These are phyloP conservation scores for Geranium rotundifolium DNA, from an alignment of 345 rosid species.

Conservation along the genomic window DNA sequence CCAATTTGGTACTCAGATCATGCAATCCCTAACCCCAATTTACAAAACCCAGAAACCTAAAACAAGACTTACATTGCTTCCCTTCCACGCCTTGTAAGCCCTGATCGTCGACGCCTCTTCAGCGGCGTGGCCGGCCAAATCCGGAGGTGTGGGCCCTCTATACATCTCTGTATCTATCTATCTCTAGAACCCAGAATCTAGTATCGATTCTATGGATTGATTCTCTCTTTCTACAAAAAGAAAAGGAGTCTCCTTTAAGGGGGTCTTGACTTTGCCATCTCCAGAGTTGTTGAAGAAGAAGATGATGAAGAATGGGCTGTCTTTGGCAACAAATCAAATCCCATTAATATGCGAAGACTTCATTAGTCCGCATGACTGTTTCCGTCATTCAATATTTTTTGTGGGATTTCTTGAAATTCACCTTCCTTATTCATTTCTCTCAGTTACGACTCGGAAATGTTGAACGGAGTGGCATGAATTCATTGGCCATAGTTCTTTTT, in stretches of 20 bases:
- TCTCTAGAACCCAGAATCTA: not conserved
- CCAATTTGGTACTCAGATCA: too few species aligned
- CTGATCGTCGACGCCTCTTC: slow-evolving; percentile 28
- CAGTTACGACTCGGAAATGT: too few species aligned
- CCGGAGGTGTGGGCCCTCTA: slow-evolving; percentile 26
- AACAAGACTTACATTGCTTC: slow-evolving; percentile 51
- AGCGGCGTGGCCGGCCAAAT: slow-evolving; percentile 19
- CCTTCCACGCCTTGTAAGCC: slow-evolving; percentile 72
- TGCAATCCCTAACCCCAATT: not conserved
- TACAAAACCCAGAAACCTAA: not conserved
- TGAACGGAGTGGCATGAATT: too few species aligned
- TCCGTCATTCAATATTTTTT: too few species aligned
- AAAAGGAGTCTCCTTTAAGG: slow-evolving; percentile 10
- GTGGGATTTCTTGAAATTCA: too few species aligned
- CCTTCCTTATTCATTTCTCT: too few species aligned
- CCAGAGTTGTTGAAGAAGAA: too few species aligned
- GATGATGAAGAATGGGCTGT: too few species aligned
- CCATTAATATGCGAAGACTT: too few species aligned
- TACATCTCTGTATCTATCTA: slow-evolving; percentile 16
- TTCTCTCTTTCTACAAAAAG: not conserved
- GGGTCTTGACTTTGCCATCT: not conserved
- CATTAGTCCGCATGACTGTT: too few species aligned
- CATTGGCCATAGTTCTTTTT: too few species aligned
- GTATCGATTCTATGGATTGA: not conserved
- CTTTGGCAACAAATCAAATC: too few species aligned